phyloP scores from a whole-genome alignment of 805 yeast genomes.

The Starmerella etchellsii region DNA sequence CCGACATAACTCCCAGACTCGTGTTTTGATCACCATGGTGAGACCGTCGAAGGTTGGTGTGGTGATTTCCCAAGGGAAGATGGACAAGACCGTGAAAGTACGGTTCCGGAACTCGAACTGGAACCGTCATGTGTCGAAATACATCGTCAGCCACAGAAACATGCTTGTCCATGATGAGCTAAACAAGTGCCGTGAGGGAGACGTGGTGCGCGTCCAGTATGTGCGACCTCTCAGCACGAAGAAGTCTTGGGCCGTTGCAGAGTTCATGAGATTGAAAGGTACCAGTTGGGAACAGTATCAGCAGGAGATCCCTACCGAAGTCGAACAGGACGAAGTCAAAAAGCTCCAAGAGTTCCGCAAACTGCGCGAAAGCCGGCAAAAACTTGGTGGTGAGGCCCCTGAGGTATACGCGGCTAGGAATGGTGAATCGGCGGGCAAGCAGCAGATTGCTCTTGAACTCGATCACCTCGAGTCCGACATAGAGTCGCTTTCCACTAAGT shows the following conservation, averaged over 20 bases:
- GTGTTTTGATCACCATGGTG: too few species aligned
- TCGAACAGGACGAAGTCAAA: slow-evolving; percentile 49
- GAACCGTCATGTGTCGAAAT: slow-evolving; percentile 41
- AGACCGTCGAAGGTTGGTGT: slow-evolving; percentile 84
- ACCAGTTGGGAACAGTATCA: slow-evolving; percentile 78
- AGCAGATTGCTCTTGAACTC: slow-evolving; percentile 30
- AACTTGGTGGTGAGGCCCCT: slow-evolving; percentile 15
- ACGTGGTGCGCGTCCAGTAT: slow-evolving; percentile 76
- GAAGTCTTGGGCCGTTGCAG: slow-evolving; percentile 84
- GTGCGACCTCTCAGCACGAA: slow-evolving; percentile 71
- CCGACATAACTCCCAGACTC: too few species aligned
- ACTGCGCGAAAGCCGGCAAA: slow-evolving; percentile 33
- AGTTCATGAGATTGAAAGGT: slow-evolving; percentile 78
- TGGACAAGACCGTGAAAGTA: slow-evolving; percentile 90
- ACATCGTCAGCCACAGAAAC: slow-evolving; percentile 64
- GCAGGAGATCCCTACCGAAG: slow-evolving; percentile 54
- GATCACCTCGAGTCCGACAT: slow-evolving; percentile 30
- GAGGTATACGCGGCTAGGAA: slow-evolving; percentile 20
- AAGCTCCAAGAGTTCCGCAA: slow-evolving; percentile 43
- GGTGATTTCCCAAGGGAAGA: slow-evolving; percentile 90
- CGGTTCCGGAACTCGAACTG: slow-evolving; percentile 67
- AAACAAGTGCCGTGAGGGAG: slow-evolving; percentile 85
- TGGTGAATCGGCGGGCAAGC: not conserved
- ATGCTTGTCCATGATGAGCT: slow-evolving; percentile 90
- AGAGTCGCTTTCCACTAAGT: slow-evolving; percentile 27